A percentile compares a stretch with the other conserved stretches of the same genome.
These are phyloP conservation scores for Cryptococcus amylolentus DNA, from an alignment of 1,284 basidiomycete species.

Conservation along the genomic window DNA sequence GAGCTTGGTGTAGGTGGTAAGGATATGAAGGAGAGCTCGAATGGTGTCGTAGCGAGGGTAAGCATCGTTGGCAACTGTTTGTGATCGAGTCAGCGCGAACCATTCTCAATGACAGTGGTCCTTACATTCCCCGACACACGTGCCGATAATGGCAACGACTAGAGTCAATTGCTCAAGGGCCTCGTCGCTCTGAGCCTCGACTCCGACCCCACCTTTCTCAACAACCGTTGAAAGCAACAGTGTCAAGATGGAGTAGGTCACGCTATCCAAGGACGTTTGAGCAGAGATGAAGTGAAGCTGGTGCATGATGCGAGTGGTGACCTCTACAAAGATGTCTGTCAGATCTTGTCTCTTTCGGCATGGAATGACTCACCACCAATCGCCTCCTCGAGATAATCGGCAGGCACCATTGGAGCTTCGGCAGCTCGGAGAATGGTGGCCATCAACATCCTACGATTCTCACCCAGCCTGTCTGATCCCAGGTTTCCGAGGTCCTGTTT, in stretches of 20 bases:
- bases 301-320: slow-evolving; percentile 82
- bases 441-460: slow-evolving; percentile 66
- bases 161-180: slow-evolving; percentile 84
- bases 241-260: slow-evolving; percentile 77
- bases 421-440: slow-evolving; percentile 73
- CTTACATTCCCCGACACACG: slow-evolving; percentile 81
- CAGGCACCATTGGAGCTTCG: slow-evolving; percentile 64
- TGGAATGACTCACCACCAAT: slow-evolving; percentile 58
- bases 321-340: slow-evolving; percentile 51
- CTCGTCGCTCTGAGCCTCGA: slow-evolving; percentile 61
- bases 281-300: slow-evolving; percentile 79
- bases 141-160: slow-evolving; percentile 77
- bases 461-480: slow-evolving; percentile 64
- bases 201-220: slow-evolving; percentile 62
- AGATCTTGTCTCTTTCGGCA: too few species aligned
- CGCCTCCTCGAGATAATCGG: slow-evolving; percentile 68
- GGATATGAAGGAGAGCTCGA: slow-evolving; percentile 68
- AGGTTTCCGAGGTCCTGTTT: slow-evolving; percentile 27
- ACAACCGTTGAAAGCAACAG: slow-evolving; percentile 75
- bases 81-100: not conserved
- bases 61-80: slow-evolving; percentile 60
- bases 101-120: slow-evolving; percentile 16
- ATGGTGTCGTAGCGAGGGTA: slow-evolving; percentile 74
- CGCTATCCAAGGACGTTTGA: slow-evolving; percentile 74
- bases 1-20: slow-evolving; percentile 73